Evolutionary conservation across 371 early-diverging fungal genomes (phyloP), one percentile per base, ranked within the genome.

Genomic region (Lichtheimia corymbifera): DNA sequence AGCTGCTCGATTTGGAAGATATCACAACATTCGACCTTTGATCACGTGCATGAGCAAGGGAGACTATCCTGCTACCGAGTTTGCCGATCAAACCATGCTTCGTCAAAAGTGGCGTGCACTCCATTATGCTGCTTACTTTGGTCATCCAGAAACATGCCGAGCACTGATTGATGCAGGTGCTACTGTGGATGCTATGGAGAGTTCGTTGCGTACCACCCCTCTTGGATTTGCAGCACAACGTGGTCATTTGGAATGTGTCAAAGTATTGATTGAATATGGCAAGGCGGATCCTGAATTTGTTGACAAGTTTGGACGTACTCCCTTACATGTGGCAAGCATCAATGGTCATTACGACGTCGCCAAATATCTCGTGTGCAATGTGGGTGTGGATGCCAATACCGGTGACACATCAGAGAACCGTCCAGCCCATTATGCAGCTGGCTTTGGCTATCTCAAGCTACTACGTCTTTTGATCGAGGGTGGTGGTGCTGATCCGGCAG

Each of bases 61-160:
- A 15, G 62, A 28, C 3, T 25, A 66, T 1, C 68, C 71, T 12
- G 57, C 62, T 11, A 11, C 66, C 9, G 64, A 65, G 27, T 70
- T 71, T 22, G 74, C 80, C 0, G 73, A 78, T 58, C 68, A 68
- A 27, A 79, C 84, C 1, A 53, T 74, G 45, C 53, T 80, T n/a
- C 64, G 66, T 6, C 67, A 76, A 51, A 79, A 68, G 52, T 74
- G 72, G 62, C 80, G 79, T 2, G 75, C 82, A 9, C 60, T 87
- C 1, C 88, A 87, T 62, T 85, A 72, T 62, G 88, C 86, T 17
- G 80, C 85, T 1, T 76, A 73, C 43, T 77, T 70, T 66, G 85
- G 84, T 14, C 82, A 80, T 55, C 24, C 72, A 4, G 73, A 83
- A 17, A 73, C 75, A 3, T 82, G 84, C 40, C 52, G 62, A 6